Conservation (phyloP, 768 basidiomycete species). For the Boletus rubroflammeus region DNA sequence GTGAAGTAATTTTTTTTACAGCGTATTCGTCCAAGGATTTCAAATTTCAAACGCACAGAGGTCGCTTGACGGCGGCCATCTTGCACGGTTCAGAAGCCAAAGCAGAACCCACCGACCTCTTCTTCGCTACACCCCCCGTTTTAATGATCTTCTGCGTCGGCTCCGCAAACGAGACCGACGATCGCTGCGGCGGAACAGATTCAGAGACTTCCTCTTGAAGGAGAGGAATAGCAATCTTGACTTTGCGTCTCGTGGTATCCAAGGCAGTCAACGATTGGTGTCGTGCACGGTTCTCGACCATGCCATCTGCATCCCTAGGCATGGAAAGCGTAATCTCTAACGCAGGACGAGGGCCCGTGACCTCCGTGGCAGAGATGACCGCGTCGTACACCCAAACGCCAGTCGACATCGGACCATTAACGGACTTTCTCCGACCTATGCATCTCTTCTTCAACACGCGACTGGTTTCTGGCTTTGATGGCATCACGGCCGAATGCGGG, state of each 20-base stretch:
- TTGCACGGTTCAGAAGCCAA: conserved; percentile 7
- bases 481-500: background rate
- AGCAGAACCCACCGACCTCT: conserved; percentile 2
- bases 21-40: background rate
- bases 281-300: conserved; percentile 14
- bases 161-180: background rate
- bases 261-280: conserved; percentile 24
- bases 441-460: conserved; percentile 55
- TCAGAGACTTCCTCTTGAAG: background rate
- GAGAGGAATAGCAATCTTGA: conserved; percentile 21
- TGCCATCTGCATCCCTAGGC: background rate
- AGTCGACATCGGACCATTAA: conserved; percentile 32
- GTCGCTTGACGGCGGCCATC: conserved; percentile 14
- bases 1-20: background rate
- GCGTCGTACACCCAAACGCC: conserved; percentile 50
- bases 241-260: conserved; percentile 8
- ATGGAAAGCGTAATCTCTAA: conserved; percentile 22
- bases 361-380: conserved; percentile 44
- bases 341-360: conserved; percentile 12
- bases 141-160: background rate
- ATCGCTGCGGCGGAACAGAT: background rate
- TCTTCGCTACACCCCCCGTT: conserved; percentile 1
- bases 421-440: conserved; percentile 47
- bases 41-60: conserved; percentile 14
- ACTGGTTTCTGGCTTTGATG: conserved; percentile 9